phyloP scores from a whole-genome alignment of 2,329 filamentous ascomycete genomes.

The Cadophora sp. region DNA sequence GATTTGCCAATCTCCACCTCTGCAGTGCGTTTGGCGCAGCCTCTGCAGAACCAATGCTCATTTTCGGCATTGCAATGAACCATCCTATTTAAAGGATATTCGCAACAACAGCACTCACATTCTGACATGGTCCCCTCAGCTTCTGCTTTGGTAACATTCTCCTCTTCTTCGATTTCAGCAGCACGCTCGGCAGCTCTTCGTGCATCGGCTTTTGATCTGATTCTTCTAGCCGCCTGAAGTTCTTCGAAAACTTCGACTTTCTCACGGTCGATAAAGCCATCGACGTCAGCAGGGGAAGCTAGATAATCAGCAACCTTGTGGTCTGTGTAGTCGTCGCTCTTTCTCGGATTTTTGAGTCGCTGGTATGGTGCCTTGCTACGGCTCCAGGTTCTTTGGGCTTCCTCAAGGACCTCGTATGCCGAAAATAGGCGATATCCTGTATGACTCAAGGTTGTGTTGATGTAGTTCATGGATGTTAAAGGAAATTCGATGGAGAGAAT shows the following conservation, averaged over 20 bases:
- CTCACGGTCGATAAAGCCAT: conserved; percentile 5
- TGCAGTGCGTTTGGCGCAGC: conserved; percentile 70
- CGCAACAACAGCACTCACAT: conserved; percentile 76
- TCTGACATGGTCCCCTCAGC: conserved; percentile 63
- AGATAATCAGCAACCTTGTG: conserved; percentile 25
- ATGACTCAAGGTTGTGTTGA: conserved; percentile 46
- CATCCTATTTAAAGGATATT: conserved; percentile 70
- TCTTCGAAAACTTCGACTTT: conserved; percentile 47
- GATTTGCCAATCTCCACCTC: conserved; percentile 72
- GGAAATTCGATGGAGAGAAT: conserved; percentile 47
- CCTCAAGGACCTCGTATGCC: conserved; percentile 43
- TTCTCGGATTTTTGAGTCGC: conserved; percentile 43
- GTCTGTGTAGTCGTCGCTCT: conserved; percentile 25
- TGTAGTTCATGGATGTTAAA: conserved; percentile 47
- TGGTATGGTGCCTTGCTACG: conserved; percentile 36
- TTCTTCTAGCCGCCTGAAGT: conserved; percentile 47
- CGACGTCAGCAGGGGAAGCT: background rate
- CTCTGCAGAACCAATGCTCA: conserved; percentile 67
- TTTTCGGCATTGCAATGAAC: conserved; percentile 65
- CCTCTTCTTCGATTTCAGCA: conserved; percentile 50
- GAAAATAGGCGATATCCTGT: conserved; percentile 44
- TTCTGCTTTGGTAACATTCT: conserved; percentile 52
- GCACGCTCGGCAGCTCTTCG: conserved; percentile 49
- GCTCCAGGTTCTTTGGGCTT: conserved; percentile 46
- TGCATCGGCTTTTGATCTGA: conserved; percentile 41